phyloP scores from a whole-genome alignment of 2,329 filamentous ascomycete genomes.

The Calonectria henricotiae region DNA sequence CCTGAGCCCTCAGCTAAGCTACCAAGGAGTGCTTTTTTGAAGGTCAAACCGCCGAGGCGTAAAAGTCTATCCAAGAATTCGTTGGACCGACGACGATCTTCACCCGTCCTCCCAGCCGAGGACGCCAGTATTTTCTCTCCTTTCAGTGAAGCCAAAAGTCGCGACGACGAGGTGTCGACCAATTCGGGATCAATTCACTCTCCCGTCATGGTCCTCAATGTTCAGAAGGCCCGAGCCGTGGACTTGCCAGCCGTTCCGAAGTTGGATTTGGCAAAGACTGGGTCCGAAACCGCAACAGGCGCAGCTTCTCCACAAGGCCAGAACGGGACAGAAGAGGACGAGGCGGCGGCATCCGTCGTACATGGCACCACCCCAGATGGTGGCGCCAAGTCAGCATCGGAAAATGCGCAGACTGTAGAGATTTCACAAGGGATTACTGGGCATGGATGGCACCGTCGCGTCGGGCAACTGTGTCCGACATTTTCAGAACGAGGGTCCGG shows the following conservation, averaged over 20 bases:
- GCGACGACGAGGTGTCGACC: constrained; percentile 62
- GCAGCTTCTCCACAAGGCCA: constrained; percentile 43
- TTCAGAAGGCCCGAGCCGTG: constrained; percentile 62
- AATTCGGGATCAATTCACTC: constrained; percentile 70
- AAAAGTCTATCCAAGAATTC: constrained; percentile 48
- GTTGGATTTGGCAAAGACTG: constrained; percentile 25
- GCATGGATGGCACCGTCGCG: constrained; percentile 68
- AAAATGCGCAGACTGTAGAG: constrained; percentile 37
- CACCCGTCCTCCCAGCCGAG: constrained; percentile 65
- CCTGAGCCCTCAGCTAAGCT: constrained; percentile 24
- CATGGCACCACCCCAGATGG: constrained; percentile 57
- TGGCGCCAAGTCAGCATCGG: constrained; percentile 35
- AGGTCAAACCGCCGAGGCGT: constrained; percentile 44
- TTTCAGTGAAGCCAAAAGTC: constrained; percentile 56
- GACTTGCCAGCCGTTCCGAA: constrained; percentile 47
- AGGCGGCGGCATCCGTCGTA: constrained; percentile 64
- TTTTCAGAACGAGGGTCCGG: constrained; percentile 71
- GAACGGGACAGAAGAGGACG: constrained; percentile 54
- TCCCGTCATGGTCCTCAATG: constrained; percentile 63
- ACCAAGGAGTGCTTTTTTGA: constrained; percentile 33
- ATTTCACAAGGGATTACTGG: constrained; percentile 28
- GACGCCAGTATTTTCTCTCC: constrained; percentile 54
- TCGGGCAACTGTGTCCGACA: constrained; percentile 73
- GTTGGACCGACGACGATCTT: constrained; percentile 65
- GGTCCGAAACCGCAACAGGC: constrained; percentile 33